phyloP scores from a whole-genome alignment of 2,329 filamentous ascomycete genomes.

The Xylariales sp. region DNA sequence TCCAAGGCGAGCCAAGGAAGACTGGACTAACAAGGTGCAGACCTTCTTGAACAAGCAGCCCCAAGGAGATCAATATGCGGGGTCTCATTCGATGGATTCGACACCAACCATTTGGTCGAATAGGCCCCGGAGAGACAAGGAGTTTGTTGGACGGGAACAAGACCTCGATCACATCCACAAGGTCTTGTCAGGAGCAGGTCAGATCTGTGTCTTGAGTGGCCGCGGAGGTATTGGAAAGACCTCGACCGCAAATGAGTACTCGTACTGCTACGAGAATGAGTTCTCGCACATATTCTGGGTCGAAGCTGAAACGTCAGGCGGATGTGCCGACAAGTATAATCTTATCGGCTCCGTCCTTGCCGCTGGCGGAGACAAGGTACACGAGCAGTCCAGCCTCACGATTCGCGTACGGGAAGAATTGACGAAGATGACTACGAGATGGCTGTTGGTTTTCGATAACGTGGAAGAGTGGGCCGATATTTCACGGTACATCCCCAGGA shows the following conservation, averaged over 20 bases:
- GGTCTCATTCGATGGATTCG: not conserved
- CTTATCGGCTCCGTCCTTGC: not conserved
- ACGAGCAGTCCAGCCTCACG: not conserved
- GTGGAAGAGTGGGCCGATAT: conserved; percentile 13
- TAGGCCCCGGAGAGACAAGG: not conserved
- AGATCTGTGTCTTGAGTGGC: conserved; percentile 14
- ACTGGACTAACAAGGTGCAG: not conserved
- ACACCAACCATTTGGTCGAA: not conserved
- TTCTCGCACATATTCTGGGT: conserved; percentile 14
- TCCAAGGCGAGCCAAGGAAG: too few relatives aligned
- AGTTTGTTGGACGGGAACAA: not conserved
- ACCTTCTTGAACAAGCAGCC: not conserved
- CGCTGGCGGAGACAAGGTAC: too few relatives aligned
- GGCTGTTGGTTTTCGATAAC: conserved; percentile 19
- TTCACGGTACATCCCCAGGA: conserved; percentile 11
- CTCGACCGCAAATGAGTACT: conserved; percentile 15
- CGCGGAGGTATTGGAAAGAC: conserved; percentile 18
- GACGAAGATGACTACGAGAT: conserved; percentile 10
- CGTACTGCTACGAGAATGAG: conserved; percentile 1
- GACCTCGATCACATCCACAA: conserved; percentile 2
- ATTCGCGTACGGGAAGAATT: conserved; percentile 3
- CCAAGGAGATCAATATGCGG: too few relatives aligned
- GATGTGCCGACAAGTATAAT: conserved; percentile 7
- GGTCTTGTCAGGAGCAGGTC: conserved; percentile 6
- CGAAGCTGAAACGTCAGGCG: conserved; percentile 12